These are phyloP conservation scores for Mycena filopes DNA, from an alignment of 768 basidiomycete genomes.

Conservation along the genomic window DNA sequence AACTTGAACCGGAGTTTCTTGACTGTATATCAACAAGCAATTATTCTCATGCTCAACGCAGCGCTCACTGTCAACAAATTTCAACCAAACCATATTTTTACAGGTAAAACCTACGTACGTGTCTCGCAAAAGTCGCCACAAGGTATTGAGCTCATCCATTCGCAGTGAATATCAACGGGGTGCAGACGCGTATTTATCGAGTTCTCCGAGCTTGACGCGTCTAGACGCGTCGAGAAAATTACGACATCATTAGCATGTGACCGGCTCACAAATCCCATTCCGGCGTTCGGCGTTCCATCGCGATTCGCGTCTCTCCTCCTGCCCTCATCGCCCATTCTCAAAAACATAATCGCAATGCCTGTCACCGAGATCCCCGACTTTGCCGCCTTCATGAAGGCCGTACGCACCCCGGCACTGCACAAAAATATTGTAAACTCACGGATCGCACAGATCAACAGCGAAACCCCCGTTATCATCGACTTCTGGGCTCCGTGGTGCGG, in stretches of 20 bases:
- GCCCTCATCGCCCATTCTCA: background rate
- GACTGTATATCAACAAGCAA: no score
- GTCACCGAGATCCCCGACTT: conserved; percentile 50
- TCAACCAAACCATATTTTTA: no score
- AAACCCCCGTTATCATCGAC: conserved; percentile 65
- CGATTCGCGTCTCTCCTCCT: conserved; percentile 9
- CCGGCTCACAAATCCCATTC: conserved; percentile 7
- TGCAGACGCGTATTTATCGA: no score
- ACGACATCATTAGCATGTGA: conserved; percentile 13
- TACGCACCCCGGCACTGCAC: conserved; percentile 42
- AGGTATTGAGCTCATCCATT: no score
- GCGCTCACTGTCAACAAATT: no score
- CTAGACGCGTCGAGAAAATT: conserved; percentile 3
- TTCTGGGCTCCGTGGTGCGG: conserved; percentile 87
- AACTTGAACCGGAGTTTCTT: no score
- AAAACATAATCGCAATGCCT: conserved; percentile 43
- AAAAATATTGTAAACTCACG: conserved; percentile 8
- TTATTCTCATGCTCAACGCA: no score
- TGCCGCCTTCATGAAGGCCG: conserved; percentile 55
- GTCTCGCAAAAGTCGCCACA: no score
- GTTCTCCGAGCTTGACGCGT: background rate
- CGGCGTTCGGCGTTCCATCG: no score
- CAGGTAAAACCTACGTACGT: no score
- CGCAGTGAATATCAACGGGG: no score
- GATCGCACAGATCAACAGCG: conserved; percentile 54